Evolutionary conservation across 2,329 filamentous ascomycete species (phyloP), one percentile per base, ranked within the genome.

Genomic region (Fonsecaea multimorphosa): DNA sequence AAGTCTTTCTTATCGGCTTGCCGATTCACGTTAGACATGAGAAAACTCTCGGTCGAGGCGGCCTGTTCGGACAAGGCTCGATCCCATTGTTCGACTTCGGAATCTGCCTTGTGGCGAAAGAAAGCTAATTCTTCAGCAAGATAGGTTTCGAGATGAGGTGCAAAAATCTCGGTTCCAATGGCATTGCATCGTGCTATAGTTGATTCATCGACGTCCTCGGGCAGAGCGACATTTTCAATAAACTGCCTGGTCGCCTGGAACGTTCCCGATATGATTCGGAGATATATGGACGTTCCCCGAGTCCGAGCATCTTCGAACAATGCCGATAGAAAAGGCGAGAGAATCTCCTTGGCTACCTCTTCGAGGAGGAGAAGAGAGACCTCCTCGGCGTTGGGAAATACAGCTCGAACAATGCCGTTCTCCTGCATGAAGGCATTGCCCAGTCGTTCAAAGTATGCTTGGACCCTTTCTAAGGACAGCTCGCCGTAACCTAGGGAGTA

Each of bases 1-100:
- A 99, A 99, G 76, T 99, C 95, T 71, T 93, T 92, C 80, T 99
- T 99, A 69, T 96, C 95, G 0, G 93, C 95, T 76, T 96, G 93
- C 29, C 95, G 87, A 75, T 94, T 97, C 74, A 98, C 88, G 76
- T 93, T 97, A 27, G 90, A 91, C 94, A 98, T 97, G 80, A 93
- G 95, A 75, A 96, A 96, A 0, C 91, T 95, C 78, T 99, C 95
- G 0, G 91, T 89, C 1, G 90, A 91, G 16, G 92, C 93, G 71
- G 97, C 93, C 78, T 97, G 91, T 72, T 96, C 94, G 0, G 89
- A 91, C 34, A 97, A 84, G 75, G 96, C 92, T 79, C 92, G 92
- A 78, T 97, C 94, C 95, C 95, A 99, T 14, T 87, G 85, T 6
- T 82, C 85, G 4, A 99, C 94, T 73, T 94, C 88, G 1, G 84